A percentile compares a stretch with the other conserved stretches of the same genome.
phyloP scores from a whole-genome alignment of 2,329 filamentous ascomycete genomes.

The Fusarium circinatum region DNA sequence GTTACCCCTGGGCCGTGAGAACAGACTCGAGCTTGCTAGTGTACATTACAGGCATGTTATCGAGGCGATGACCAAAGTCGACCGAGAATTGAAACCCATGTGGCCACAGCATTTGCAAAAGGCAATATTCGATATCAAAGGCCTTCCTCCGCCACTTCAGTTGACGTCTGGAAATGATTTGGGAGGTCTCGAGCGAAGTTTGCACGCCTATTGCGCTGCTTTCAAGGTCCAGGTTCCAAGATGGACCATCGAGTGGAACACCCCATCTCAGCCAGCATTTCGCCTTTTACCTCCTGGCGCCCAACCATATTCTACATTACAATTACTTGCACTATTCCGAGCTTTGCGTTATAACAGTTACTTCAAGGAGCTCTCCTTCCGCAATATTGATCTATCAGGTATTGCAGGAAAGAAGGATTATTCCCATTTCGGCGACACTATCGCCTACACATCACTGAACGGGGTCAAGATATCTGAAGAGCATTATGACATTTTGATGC shows the following conservation, averaged over 20 bases:
- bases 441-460: slow-evolving; percentile 63
- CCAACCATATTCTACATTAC: slow-evolving; percentile 57
- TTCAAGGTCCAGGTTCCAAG: slow-evolving; percentile 61
- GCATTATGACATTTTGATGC: slow-evolving; percentile 59
- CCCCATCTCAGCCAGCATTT: slow-evolving; percentile 61
- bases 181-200: slow-evolving; percentile 63
- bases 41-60: slow-evolving; percentile 65
- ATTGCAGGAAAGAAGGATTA: slow-evolving; percentile 55
- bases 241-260: slow-evolving; percentile 61
- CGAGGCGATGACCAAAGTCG: slow-evolving; percentile 63
- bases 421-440: slow-evolving; percentile 55
- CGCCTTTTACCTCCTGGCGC: slow-evolving; percentile 58
- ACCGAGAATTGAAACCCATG: slow-evolving; percentile 66
- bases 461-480: slow-evolving; percentile 60
- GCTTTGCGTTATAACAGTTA: slow-evolving; percentile 68
- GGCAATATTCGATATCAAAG: slow-evolving; percentile 62
- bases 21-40: slow-evolving; percentile 63
- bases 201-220: slow-evolving; percentile 65
- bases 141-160: slow-evolving; percentile 63
- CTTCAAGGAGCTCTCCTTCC: slow-evolving; percentile 67
- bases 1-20: slow-evolving; percentile 55
- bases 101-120: slow-evolving; percentile 68
- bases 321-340: slow-evolving; percentile 66
- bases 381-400: slow-evolving; percentile 60
- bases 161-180: slow-evolving; percentile 65